These are phyloP conservation scores for Microascus cirrosus DNA, from an alignment of 2,329 filamentous ascomycete species.

Conservation along the genomic window DNA sequence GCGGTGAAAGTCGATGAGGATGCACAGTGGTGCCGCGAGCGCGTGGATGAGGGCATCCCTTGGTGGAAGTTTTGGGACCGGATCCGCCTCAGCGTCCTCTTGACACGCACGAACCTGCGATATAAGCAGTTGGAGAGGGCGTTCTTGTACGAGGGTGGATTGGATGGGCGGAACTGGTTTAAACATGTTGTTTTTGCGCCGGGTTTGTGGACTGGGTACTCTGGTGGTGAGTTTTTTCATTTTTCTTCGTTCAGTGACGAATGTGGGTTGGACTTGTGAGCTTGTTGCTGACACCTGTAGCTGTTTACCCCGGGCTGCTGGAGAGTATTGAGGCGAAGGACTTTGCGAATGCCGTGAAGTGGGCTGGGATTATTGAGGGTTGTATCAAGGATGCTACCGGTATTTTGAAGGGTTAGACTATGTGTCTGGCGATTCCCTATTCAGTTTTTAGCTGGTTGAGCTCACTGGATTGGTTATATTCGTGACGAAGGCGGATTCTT, in stretches of 20 bases:
- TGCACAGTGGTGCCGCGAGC: constrained; percentile 27
- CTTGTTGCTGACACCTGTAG: constrained; percentile 18
- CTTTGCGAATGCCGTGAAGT: constrained; percentile 44
- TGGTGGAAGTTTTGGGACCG: constrained; percentile 72
- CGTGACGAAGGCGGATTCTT: neutral
- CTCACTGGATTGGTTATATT: neutral
- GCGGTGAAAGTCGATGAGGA: constrained; percentile 33
- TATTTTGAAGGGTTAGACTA: constrained; percentile 14
- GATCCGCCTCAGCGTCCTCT: constrained; percentile 48
- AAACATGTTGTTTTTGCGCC: constrained; percentile 93
- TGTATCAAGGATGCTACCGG: constrained; percentile 35
- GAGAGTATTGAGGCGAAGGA: constrained; percentile 52
- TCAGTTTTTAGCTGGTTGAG: neutral
- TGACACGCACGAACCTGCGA: constrained; percentile 61
- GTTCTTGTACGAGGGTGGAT: constrained; percentile 64
- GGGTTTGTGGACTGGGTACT: constrained; percentile 83
- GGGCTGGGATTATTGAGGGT: constrained; percentile 46
- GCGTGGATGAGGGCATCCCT: constrained; percentile 45
- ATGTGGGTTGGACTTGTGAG: constrained; percentile 6
- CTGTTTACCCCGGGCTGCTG: constrained; percentile 50
- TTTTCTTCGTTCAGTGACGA: neutral
- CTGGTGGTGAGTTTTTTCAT: constrained; percentile 46
- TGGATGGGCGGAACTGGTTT: constrained; percentile 78
- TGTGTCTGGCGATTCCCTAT: neutral
- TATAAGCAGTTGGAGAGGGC: constrained; percentile 77